Percentiles rank a stretch among this genome's conserved stretches.
phyloP scores from a whole-genome alignment of 441 rosid species.

The Populus hybrid region DNA sequence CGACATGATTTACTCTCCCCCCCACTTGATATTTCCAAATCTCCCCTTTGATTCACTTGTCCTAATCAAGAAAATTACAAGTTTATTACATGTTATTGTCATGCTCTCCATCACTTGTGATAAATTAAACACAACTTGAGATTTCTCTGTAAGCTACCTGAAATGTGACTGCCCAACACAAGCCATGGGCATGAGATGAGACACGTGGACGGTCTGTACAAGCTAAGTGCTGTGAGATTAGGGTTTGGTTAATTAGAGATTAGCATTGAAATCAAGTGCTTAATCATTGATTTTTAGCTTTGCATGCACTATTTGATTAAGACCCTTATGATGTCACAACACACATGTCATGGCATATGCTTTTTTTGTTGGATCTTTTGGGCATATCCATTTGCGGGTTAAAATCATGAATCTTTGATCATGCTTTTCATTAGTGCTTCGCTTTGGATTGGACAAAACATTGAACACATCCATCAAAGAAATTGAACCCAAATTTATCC shows the following conservation, averaged over 20 bases:
- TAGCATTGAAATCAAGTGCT: too few relatives aligned
- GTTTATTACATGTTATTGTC: not conserved
- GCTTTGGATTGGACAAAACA: too few relatives aligned
- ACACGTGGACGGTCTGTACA: conserved; percentile 21
- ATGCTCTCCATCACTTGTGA: not conserved
- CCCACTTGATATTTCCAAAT: not conserved
- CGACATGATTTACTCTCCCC: not conserved
- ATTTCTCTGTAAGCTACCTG: not conserved
- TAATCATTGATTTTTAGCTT: too few relatives aligned
- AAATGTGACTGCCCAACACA: too few relatives aligned
- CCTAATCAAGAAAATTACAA: not conserved
- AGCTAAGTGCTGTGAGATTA: not conserved
- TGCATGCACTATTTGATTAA: not conserved
- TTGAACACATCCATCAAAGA: too few relatives aligned
- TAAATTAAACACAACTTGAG: not conserved
- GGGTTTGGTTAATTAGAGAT: too few relatives aligned
- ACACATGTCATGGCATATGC: conserved; percentile 4
- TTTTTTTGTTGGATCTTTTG: not conserved
- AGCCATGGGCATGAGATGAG: conserved; percentile 7
- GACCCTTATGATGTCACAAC: not conserved
- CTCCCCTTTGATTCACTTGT: not conserved
- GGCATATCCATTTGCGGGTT: too few relatives aligned
- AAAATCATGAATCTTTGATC: too few relatives aligned
- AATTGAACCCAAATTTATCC: too few relatives aligned
- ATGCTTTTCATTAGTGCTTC: too few relatives aligned